Evolutionary conservation across 2,329 filamentous ascomycete species (phyloP).

Genomic region (Tolypocladium endophyticum): DNA sequence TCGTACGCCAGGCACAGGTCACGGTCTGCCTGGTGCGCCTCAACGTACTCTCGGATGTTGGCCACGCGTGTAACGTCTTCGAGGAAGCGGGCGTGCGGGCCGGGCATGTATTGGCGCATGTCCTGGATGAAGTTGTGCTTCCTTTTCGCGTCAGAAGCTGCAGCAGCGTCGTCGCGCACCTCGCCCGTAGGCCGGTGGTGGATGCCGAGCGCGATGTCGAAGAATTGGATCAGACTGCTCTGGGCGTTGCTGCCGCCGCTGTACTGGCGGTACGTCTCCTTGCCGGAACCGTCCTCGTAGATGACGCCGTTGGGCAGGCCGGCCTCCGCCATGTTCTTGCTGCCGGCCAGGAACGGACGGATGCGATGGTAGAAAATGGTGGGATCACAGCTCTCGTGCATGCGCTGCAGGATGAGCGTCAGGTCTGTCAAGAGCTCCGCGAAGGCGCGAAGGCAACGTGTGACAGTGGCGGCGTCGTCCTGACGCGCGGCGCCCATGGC

Average conservation of each 20-base stretch:
- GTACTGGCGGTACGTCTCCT: constrained; percentile 66
- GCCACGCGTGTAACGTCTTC: constrained; percentile 67
- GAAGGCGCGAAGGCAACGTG: constrained; percentile 66
- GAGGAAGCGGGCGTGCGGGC: constrained; percentile 80
- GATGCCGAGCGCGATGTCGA: constrained; percentile 82
- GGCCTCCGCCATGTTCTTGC: constrained; percentile 95
- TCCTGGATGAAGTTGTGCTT: constrained; percentile 83
- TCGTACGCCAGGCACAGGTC: constrained; percentile 76
- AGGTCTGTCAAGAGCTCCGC: constrained; percentile 85
- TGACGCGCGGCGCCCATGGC: constrained; percentile 72
- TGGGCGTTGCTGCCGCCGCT: constrained; percentile 94
- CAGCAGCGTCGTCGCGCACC: constrained; percentile 35
- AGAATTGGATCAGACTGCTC: constrained; percentile 94
- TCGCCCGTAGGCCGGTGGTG: constrained; percentile 85
- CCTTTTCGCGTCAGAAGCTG: constrained; percentile 17
- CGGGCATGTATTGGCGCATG: constrained; percentile 97
- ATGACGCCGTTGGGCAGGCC: constrained; percentile 79
- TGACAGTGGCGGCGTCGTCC: constrained; percentile 61
- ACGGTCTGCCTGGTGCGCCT: constrained; percentile 47
- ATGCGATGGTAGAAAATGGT: constrained; percentile 93
- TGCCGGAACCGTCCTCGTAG: constrained; percentile 70
- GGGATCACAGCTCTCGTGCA: constrained; percentile 94
- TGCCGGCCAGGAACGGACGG: constrained; percentile 88
- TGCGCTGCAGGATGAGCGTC: constrained; percentile 64
- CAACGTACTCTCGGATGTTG: constrained; percentile 81